Percentiles rank a stretch among this genome's conserved stretches.
Conservation (phyloP, 2,329 filamentous ascomycete genomes). For the Epichloe festucae region DNA sequence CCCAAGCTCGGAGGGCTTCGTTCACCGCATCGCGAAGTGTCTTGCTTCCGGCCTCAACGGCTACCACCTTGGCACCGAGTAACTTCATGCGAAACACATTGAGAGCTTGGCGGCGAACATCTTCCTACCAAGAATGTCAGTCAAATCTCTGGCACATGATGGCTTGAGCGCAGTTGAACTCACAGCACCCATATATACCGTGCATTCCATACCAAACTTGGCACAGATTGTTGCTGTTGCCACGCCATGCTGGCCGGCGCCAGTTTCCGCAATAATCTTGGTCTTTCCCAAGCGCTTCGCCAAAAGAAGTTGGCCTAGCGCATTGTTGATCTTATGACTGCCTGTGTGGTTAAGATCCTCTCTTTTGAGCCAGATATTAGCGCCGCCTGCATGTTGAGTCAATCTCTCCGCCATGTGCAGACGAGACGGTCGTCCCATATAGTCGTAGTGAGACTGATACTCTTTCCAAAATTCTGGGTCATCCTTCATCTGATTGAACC, state of each 20-base stretch:
- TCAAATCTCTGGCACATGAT: not conserved
- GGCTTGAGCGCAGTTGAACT: conserved; percentile 12
- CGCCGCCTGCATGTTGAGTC: conserved; percentile 79
- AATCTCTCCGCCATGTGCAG: conserved; percentile 80
- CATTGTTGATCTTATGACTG: conserved; percentile 99
- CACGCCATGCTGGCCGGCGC: conserved; percentile 94
- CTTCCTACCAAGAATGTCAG: conserved; percentile 43
- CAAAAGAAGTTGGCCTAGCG: conserved; percentile 80
- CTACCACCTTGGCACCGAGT: conserved; percentile 81
- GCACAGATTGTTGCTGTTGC: conserved; percentile 95
- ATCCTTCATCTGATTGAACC: conserved; percentile 76
- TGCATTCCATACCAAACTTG: conserved; percentile 97
- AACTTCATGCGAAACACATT: conserved; percentile 99
- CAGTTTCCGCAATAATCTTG: conserved; percentile 94
- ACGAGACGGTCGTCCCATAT: conserved; percentile 90
- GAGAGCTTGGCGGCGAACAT: conserved; percentile 86
- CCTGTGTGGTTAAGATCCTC: conserved; percentile 97
- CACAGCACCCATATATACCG: conserved; percentile 88
- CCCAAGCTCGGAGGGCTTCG: conserved; percentile 89
- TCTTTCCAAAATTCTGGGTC: conserved; percentile 95
- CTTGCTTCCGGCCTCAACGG: conserved; percentile 80
- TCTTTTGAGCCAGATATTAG: conserved; percentile 94
- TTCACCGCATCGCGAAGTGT: conserved; percentile 85
- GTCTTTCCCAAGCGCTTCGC: conserved; percentile 83
- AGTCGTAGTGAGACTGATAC: conserved; percentile 88